These are phyloP conservation scores for Serendipita sp. DNA, from an alignment of 768 basidiomycete genomes.

Conservation along the genomic window DNA sequence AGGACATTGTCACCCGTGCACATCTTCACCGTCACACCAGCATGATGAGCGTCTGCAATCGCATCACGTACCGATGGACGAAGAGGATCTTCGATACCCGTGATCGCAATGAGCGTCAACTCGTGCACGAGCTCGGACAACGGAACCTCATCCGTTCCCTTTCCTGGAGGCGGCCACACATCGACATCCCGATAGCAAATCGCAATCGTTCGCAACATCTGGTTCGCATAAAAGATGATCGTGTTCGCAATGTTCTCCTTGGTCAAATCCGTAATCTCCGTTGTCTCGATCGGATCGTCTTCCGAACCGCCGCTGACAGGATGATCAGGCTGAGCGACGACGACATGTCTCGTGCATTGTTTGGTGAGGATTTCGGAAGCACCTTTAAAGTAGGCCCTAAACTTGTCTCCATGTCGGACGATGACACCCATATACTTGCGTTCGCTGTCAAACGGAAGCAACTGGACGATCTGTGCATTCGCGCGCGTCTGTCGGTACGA, in stretches of 20 bases:
- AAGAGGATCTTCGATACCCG: conserved; percentile 93
- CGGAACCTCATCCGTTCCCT: conserved; percentile 28
- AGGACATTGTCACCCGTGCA: conserved; percentile 96
- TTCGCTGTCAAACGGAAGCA: conserved; percentile 87
- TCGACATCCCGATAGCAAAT: conserved; percentile 82
- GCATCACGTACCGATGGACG: conserved; percentile 80
- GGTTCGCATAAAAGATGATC: conserved; percentile 96
- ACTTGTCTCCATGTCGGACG: conserved; percentile 37
- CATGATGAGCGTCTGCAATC: conserved; percentile 69
- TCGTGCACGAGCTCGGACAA: conserved; percentile 54
- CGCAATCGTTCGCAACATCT: conserved; percentile 85
- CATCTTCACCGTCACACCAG: conserved; percentile 94
- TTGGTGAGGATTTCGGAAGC: conserved; percentile 85
- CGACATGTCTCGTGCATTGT: conserved; percentile 55
- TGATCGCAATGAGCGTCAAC: conserved; percentile 74
- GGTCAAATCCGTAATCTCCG: conserved; percentile 45
- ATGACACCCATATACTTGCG: conserved; percentile 93
- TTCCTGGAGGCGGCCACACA: conserved; percentile 60
- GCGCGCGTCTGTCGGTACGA: conserved; percentile 51
- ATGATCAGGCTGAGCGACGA: conserved; percentile 30
- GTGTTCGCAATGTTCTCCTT: conserved; percentile 77
- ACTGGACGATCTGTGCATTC: conserved; percentile 41
- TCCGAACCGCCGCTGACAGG: conserved; percentile 11
- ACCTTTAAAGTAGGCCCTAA: conserved; percentile 75
- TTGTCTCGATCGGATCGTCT: conserved; percentile 32